Evolutionary conservation across 768 basidiomycete species (phyloP), one percentile per base, ranked within the genome.

Genomic region (Collybia mongolica): DNA sequence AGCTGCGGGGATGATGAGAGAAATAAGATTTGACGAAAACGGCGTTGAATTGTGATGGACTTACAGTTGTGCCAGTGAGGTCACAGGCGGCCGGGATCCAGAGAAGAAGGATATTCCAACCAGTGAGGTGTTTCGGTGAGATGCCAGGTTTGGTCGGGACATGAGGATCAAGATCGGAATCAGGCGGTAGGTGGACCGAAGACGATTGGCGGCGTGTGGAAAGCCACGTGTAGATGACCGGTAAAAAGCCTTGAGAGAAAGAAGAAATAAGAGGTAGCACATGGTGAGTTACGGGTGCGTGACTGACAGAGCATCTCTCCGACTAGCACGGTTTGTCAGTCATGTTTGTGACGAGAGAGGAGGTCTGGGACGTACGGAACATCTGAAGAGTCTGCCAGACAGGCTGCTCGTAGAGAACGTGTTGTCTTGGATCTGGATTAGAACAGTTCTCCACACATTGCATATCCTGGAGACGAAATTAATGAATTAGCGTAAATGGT

Each of bases 361-460:
- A 48, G 42, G 43, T 49, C 39, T 43, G 47, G 44, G 55, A 79
- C 87, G 67, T 63, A 90, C 88, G 75, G 69, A 91, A 92, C 90
- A 92, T 93, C 67, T 91, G 89, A 36, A 93, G 77, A 12, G 84
- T 91, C 68, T 93, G 91, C 89, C 92, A 90, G 20, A 96, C 92
- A 4, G 93, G 94, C 66, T 98, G 96, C 62, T 98, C 94, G 65
- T 90, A 98, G 24, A 91, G 78, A 43, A 93, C 76, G 48, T 80
- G 83, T 29, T 73, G 72, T 2, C 61, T 54, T 2, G 84, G 79
- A 66, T 90, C 73, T 32, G 80, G 79, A 55, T 85, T 78, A 41
- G 66, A 65, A 66, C 96, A 98, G 67, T 95, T 90, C 77, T 93
- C 93, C 39, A 98, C 95, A 63, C 96, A 98, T 84, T 97, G 93